Evolutionary conservation across 108 stramenopile species (phyloP).

Genomic region (Cyclotella baltica): DNA sequence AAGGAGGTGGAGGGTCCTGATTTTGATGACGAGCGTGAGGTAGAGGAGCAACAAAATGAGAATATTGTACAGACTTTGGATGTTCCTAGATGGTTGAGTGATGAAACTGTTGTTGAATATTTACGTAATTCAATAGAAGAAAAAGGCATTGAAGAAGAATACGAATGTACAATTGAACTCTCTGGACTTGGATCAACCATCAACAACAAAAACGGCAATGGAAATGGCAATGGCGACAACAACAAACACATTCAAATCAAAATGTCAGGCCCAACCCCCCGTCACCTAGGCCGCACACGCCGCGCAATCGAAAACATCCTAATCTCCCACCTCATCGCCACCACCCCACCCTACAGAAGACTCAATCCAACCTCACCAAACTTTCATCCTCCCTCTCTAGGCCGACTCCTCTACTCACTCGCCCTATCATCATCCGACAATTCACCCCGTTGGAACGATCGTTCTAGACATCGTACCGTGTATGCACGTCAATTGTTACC

Average conservation of each 20-base stretch:
- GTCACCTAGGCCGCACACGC: conserved; percentile 42
- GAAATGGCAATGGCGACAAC: conserved; percentile 14
- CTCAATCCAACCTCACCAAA: not conserved
- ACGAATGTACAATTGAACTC: conserved; percentile 45
- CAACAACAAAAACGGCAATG: conserved; percentile 26
- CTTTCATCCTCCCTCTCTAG: conserved; percentile 35
- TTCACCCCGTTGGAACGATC: conserved; percentile 46
- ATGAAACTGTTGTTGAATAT: conserved; percentile 31
- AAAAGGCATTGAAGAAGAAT: conserved; percentile 43
- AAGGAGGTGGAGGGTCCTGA: not conserved
- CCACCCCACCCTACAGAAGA: conserved; percentile 12
- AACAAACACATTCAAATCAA: conserved; percentile 37
- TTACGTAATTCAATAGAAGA: conserved; percentile 34
- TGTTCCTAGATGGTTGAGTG: conserved; percentile 53
- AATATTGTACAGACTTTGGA: conserved; percentile 42
- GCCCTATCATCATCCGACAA: conserved; percentile 31
- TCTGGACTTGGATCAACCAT: conserved; percentile 36
- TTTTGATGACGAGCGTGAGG: conserved; percentile 4
- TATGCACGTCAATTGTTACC: conserved; percentile 27
- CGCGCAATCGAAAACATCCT: conserved; percentile 29
- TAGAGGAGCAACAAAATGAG: no score
- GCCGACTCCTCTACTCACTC: conserved; percentile 39
- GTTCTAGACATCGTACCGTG: conserved; percentile 34
- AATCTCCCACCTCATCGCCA: conserved; percentile 27
- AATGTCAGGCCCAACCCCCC: conserved; percentile 34